Percentiles rank a stretch among this genome's conserved stretches.
Evolutionary conservation across 495 filamentous ascomycete species (phyloP).

Genomic region (Podospora conica): DNA sequence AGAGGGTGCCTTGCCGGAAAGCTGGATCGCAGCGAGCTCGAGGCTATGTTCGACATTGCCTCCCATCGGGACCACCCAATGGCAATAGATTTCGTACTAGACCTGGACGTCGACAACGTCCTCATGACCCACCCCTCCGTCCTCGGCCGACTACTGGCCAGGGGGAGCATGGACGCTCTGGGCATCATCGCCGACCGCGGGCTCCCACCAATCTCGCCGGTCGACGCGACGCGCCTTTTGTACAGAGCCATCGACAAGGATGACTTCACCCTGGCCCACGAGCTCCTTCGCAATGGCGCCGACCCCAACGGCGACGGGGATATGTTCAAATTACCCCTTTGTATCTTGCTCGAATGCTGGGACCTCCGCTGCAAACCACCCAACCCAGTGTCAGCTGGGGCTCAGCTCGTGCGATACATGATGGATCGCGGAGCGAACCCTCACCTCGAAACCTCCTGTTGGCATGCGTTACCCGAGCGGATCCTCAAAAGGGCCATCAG

Average conservation of each 20-base stretch:
- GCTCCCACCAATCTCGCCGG: slow-evolving; percentile 3
- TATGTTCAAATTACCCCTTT: too few relatives aligned
- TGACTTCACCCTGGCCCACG: slow-evolving; percentile 11
- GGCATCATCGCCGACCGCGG: slow-evolving; percentile 10
- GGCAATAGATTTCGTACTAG: slow-evolving; percentile 13
- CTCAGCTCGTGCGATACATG: slow-evolving; percentile 13
- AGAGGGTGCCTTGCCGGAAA: slow-evolving; percentile 12
- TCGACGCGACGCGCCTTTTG: slow-evolving; percentile 10
- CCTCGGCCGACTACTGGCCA: slow-evolving; percentile 8
- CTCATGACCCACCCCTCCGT: slow-evolving; percentile 9
- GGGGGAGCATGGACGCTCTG: too few relatives aligned
- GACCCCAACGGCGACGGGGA: slow-evolving; percentile 18
- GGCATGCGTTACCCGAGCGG: too few relatives aligned
- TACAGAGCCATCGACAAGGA: slow-evolving; percentile 5
- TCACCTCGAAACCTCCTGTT: slow-evolving; percentile 8
- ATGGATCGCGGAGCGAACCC: slow-evolving; percentile 17
- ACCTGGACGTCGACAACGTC: slow-evolving; percentile 12
- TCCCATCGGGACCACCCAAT: too few relatives aligned
- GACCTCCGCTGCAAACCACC: too few relatives aligned
- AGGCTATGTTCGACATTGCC: neutral
- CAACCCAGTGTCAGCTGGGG: too few relatives aligned
- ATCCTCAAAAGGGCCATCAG: slow-evolving; percentile 14
- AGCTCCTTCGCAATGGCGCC: slow-evolving; percentile 13
- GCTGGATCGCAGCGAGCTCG: neutral
- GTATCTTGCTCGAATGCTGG: too few relatives aligned